Evolutionary conservation across 208 protist species (phyloP), one percentile per base, ranked within the genome.

Genomic region (Endotrypanum monterogeii): DNA sequence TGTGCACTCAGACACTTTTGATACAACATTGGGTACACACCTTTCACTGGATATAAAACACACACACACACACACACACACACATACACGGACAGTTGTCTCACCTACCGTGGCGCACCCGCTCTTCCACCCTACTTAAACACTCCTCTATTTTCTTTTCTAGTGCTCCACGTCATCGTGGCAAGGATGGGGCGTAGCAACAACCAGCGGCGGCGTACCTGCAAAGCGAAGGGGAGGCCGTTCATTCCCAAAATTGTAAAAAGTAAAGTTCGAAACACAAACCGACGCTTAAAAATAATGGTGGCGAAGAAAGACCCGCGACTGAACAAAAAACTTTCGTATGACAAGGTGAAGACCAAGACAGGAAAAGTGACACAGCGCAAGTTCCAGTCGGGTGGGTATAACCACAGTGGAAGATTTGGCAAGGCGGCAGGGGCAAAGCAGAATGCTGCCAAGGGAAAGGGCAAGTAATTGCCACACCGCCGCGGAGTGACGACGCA

Each of bases 181-280:
- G 35, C 8, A 30, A 46, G 58, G 48, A 96, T 96, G 92, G 92
- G 90, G 2, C 86, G 89, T 28, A 96, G 92, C 77, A 96, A 96
- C 71, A 96, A 96, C 52, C 92, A 95, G 77, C 83, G 85, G 9
- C 82, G 92, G 4, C 89, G 89, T 46, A 85, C 73, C 32, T 79
- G 82, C 48, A 96, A 96, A 81, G 70, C 73, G 11, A 67, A 77
- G 11, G 86, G 89, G 11, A 83, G 81, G 69, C 18, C 63, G 9
- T 96, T 94, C 79, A 84, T 94, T 35, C 90, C 92, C 0, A 95
- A 94, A 54, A 69, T 81, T 70, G 84, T 89, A n/a, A 95, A 94
- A 77, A 96, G 92, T 71, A 94, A 94, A 76, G 72, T 78, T 56
- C 86, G 88, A 51, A 94, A 96, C 69, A 79, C 90, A 72, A 71